A percentile compares a stretch with the other conserved stretches of the same genome.
These are phyloP conservation scores for Marasmius oreades DNA, from an alignment of 1,284 basidiomycete genomes.

Conservation along the genomic window DNA sequence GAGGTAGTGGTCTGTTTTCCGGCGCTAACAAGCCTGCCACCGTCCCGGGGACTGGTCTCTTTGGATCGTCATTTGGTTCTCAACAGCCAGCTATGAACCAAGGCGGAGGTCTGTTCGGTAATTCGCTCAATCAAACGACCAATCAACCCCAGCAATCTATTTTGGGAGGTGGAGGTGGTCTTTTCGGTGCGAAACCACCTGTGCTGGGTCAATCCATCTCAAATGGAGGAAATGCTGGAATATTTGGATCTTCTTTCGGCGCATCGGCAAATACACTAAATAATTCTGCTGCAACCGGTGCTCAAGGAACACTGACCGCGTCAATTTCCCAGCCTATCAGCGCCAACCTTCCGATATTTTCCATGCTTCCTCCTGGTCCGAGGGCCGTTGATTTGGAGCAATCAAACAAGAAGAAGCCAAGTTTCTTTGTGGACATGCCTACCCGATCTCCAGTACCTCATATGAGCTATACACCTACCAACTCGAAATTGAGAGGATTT, in stretches of 20 bases:
- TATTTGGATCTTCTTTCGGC: conserved; percentile 45
- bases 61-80: conserved; percentile 37
- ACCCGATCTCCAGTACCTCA: conserved; percentile 62
- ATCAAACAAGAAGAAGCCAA: conserved; percentile 67
- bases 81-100: conserved; percentile 26
- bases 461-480: conserved; percentile 60
- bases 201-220: conserved; percentile 33
- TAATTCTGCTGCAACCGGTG: conserved; percentile 34
- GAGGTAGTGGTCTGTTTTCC: conserved; percentile 45
- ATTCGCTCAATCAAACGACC: conserved; percentile 32
- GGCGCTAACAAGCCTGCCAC: conserved; percentile 21
- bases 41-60: conserved; percentile 23
- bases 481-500: conserved; percentile 70
- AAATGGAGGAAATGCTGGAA: conserved; percentile 34
- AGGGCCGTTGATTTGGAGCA: conserved; percentile 57
- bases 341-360: conserved; percentile 74
- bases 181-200: conserved; percentile 43
- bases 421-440: conserved; percentile 68
- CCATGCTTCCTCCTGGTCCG: conserved; percentile 67
- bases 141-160: conserved; percentile 17
- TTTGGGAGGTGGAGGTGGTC: conserved; percentile 27
- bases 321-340: conserved; percentile 92
- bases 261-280: conserved; percentile 33
- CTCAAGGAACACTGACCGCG: conserved; percentile 65
- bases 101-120: conserved; percentile 22